phyloP scores from a whole-genome alignment of 2,329 filamentous ascomycete genomes.

The Colletotrichum gloeosporioides region DNA sequence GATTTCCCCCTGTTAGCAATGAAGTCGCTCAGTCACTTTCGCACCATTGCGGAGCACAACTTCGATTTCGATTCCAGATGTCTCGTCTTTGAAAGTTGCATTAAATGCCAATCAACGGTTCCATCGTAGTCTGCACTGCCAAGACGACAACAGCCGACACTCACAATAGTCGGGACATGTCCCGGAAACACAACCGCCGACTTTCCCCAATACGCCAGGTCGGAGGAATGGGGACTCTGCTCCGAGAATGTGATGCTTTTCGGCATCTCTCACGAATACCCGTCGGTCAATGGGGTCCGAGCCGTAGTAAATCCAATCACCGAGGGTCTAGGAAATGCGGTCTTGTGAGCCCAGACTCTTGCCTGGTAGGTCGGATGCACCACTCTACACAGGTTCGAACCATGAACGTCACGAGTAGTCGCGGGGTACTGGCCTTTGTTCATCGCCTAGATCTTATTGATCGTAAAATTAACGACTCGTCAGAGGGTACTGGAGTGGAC shows the following conservation, averaged over 20 bases:
- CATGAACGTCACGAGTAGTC: constrained; percentile 35
- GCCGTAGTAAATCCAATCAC: constrained; percentile 40
- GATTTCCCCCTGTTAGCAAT: not conserved
- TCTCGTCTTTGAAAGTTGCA: not conserved
- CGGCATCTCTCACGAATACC: constrained; percentile 31
- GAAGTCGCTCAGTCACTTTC: not conserved
- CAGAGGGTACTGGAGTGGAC: not conserved
- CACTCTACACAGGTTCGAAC: constrained; percentile 21
- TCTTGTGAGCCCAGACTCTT: constrained; percentile 24
- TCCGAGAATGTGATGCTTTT: constrained; percentile 27
- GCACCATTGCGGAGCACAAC: not conserved
- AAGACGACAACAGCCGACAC: not conserved
- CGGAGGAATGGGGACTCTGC: constrained; percentile 38
- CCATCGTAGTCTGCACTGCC: not conserved
- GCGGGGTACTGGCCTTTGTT: not conserved
- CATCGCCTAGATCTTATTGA: not conserved
- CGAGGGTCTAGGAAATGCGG: constrained; percentile 35
- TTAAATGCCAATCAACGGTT: not conserved
- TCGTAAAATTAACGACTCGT: not conserved
- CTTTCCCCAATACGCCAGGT: constrained; percentile 27
- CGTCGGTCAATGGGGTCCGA: constrained; percentile 37
- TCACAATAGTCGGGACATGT: not conserved
- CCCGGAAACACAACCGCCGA: not conserved
- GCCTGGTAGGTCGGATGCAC: constrained; percentile 33
- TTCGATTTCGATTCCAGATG: not conserved